Base-by-base conservation (phyloP, 176 grass and related monocot genomes). In the Urochloa ruziziensis region DNA sequence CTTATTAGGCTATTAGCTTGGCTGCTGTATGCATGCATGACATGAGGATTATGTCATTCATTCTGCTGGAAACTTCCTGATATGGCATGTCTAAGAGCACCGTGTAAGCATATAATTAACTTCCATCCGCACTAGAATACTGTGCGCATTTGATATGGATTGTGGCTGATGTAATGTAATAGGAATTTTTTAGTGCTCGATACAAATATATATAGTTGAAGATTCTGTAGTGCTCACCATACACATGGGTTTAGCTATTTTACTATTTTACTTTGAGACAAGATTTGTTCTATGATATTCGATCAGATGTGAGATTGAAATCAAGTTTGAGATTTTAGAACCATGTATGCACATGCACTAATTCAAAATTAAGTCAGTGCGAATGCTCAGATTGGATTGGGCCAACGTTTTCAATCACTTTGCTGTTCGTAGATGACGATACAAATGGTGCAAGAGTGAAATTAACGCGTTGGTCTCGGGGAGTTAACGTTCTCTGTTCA, bases 31-130 rank as follows among this genome's bases (percentile, higher is more conserved):
- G 42, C 44, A 54, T 23, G 40, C 67, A 73, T 64, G 76, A 73
- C 76, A 80, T 64, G 46, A 40, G 57, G 84, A 86, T 43, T 64
- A n/a, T 6, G 66, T 64, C 58, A 44, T 40, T 86, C 57, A 46
- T 65, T n/a, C 2, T 24, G 10, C 13, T 18, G 52, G 12, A 34
- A 65, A 65, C 67, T 65, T 54, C 56, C 44, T 43, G 39, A 29
- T 56, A 56, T n/a, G 73, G 73, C 49, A 75, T 56, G 48, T 15
- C 10, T 36, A 52, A 53, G 46, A 54, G 30, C 16, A 54, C 10
- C 29, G 10, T 71, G 10, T 71, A 79, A 64, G 18, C 60, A 79
- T 30, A 21, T n/a, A n/a, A n/a, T n/a, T 32, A 78, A 28, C 68
- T 72, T 48, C 40, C 40, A 25, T 70, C 67, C 25, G 27, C 63